A percentile compares a stretch with the other conserved stretches of the same genome.
Conservation (phyloP, 805 yeast genomes). For the Metschnikowia lachancei region DNA sequence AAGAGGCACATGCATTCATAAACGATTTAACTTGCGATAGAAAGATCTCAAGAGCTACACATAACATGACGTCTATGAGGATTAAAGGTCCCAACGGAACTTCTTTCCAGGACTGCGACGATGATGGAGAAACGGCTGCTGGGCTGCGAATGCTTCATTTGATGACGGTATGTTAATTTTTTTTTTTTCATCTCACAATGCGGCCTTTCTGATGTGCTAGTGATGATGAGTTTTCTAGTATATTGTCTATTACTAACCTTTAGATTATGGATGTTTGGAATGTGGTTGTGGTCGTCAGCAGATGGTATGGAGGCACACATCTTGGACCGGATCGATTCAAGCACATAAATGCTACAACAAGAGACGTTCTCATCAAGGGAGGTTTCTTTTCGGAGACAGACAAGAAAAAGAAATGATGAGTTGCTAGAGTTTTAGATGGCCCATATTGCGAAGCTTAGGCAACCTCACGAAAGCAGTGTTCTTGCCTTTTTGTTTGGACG, state of each 20-base stretch:
- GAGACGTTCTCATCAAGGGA: slow-evolving; percentile 76
- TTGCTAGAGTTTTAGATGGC: not conserved
- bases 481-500: slow-evolving; percentile 10
- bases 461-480: slow-evolving; percentile 5
- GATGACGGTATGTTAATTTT: slow-evolving; percentile 47
- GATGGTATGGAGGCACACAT: slow-evolving; percentile 94
- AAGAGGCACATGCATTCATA: slow-evolving; percentile 59
- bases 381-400: slow-evolving; percentile 36
- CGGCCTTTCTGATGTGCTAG: not conserved
- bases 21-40: slow-evolving; percentile 57
- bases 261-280: slow-evolving; percentile 76
- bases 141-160: slow-evolving; percentile 84
- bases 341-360: slow-evolving; percentile 84
- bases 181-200: not conserved
- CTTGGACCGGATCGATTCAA: slow-evolving; percentile 93
- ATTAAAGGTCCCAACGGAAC: slow-evolving; percentile 56
- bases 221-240: not conserved
- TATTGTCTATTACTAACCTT: slow-evolving; percentile 24
- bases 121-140: slow-evolving; percentile 97
- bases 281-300: slow-evolving; percentile 77
- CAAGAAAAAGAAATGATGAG: slow-evolving; percentile 10
- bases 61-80: slow-evolving; percentile 87
- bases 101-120: slow-evolving; percentile 81
- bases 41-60: slow-evolving; percentile 65
- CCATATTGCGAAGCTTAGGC: not conserved